phyloP scores from a whole-genome alignment of 2,329 filamentous ascomycete species.

The Ophiostoma fasciatum region DNA sequence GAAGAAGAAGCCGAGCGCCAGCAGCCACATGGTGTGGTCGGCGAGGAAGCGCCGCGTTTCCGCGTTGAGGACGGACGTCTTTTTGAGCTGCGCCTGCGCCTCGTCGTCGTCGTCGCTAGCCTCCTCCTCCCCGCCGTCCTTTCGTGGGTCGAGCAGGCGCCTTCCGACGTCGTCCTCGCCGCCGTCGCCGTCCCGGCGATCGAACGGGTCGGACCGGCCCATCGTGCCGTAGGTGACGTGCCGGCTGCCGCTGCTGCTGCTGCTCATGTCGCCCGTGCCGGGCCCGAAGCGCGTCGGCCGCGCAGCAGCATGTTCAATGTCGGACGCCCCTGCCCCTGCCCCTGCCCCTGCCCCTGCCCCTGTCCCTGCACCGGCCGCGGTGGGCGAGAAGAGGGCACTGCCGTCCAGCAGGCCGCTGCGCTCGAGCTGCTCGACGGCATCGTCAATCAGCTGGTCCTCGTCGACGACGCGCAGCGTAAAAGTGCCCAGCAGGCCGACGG shows the following conservation, averaged over 20 bases:
- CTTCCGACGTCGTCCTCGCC: constrained; percentile 7
- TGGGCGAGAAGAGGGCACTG: constrained; percentile 47
- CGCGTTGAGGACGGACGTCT: constrained; percentile 86
- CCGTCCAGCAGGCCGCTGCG: constrained; percentile 69
- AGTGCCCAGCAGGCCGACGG: constrained; percentile 57
- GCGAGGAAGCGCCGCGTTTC: constrained; percentile 75
- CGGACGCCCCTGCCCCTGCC: too few species aligned
- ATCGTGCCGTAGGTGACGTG: constrained; percentile 9
- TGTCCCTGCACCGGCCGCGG: too few species aligned
- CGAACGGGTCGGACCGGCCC: constrained; percentile 6
- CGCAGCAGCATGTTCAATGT: not conserved
- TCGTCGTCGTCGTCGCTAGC: constrained; percentile 15
- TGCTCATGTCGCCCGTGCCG: constrained; percentile 4
- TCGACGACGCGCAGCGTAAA: constrained; percentile 66
- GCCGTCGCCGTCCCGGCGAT: not conserved
- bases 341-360: too few species aligned
- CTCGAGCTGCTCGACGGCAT: constrained; percentile 81
- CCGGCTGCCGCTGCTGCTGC: not conserved
- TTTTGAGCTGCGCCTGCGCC: constrained; percentile 37
- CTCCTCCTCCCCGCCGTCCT: constrained; percentile 2
- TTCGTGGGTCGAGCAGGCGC: too few species aligned
- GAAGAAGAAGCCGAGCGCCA: constrained; percentile 81
- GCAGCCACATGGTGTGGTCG: constrained; percentile 91
- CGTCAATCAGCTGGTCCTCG: constrained; percentile 76
- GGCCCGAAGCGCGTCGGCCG: constrained; percentile 8